Base-by-base conservation (phyloP, 345 rosid species). In the Linum trigynum region DNA sequence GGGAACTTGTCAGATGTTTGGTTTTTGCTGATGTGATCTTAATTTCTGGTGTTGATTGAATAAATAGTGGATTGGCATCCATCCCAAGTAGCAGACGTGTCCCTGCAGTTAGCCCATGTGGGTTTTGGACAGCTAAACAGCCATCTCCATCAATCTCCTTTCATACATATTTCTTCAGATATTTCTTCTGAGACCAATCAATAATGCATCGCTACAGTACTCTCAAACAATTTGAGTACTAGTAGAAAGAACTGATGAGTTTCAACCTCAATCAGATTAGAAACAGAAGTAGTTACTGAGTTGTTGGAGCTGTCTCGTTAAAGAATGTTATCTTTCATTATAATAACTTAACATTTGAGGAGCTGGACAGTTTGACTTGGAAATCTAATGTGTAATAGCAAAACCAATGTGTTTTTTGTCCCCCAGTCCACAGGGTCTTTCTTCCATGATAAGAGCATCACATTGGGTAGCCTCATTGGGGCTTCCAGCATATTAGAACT, bases 401-500 rank as follows among this genome's bases (percentile, higher is more conserved):
- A n/a, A 1, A 7, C 5, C 36, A 56, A 64, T 75, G 55, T 51
- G 63, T 38, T 9, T 39, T 39, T 75, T 74, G 67, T 23, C 32
- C 32, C 32, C 32, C 75, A 86, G 92, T 84, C 87, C 2, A 83
- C 85, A 45, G 87, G 87, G 17, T 83, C 92, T 3, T 86, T 87
- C 78, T 84, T 87, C 79, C 89, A 84, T 41, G 89, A 84, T 69
- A 81, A 68, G 61, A 81, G 81, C 84, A 83, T 77, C 15, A 83
- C 89, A 59, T 74, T 87, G 0, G 89, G 92, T 56, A 84, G 85
- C 74, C 84, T 87, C 0, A 81, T 87, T 2, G 92, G 92, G 1
- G 85, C 73, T 61, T 76, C 86, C 2, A 79, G 65, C 77, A 75
- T 81, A 50, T 43, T 82, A 40, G 85, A 83, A 58, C 77, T 84